Base-by-base conservation (phyloP, 805 yeast species). In the Hanseniaspora clermontiae region DNA sequence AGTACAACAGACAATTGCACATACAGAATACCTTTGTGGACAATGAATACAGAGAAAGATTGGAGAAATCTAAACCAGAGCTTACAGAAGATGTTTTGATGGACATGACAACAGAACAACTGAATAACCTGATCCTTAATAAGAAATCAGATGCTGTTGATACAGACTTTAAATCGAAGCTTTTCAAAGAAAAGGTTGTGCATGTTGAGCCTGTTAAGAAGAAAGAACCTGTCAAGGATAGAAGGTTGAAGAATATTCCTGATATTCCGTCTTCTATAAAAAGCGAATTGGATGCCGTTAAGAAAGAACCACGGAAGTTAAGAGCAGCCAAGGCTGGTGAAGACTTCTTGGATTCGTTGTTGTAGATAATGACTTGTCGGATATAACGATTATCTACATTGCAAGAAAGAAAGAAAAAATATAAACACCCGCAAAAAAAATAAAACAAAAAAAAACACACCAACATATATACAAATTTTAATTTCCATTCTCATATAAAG, bases 271-370 rank as follows among this genome's bases (percentile, higher is more conserved):
- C 34, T 12, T n/a, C 45, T 1, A 7, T 45, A 5, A 15, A 15
- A 9, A 7, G 29, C 15, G 12, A 36, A 9, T n/a, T 12, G 5
- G 32, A 46, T 34, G 15, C 7, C 3, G 5, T 2, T 2, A 29
- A 31, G 37, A 38, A 20, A 37, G 31, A 53, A 39, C 47, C 29
- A 4, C 7, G 17, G 36, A 53, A 53, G 34, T 10, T 39, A 17
- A 43, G 17, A 12, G 20, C 45, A 34, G 19, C 32, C 20, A n/a
- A 34, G 10, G 31, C 37, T 2, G 34, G 15, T 45, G 56, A 52
- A 45, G 50, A 45, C n/a, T 52, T 52, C 14, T 38, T 52, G 14
- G 56, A 52, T 19, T 52, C 56, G n/a, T 15, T 52, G 11, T 9
- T 52, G 14, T 52, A 36, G 12, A 8, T 5, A 15, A 6, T 4